Base-by-base conservation (phyloP, 495 filamentous ascomycete genomes). In the Bathelium albidoporum region DNA sequence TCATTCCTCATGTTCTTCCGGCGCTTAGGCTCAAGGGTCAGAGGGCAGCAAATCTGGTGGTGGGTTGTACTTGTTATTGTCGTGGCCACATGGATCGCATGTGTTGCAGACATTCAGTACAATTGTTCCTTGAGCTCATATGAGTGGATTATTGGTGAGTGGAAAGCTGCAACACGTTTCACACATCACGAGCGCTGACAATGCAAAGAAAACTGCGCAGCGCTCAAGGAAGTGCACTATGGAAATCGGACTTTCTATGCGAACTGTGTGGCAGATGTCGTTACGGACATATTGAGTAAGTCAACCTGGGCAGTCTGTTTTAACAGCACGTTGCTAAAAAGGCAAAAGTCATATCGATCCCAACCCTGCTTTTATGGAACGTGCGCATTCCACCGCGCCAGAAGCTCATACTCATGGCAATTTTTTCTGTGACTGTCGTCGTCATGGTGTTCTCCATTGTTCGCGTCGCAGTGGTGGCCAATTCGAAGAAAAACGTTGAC, bases 361-460 rank as follows among this genome's bases (percentile, higher is more conserved):
- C 67, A n/a, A 45, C 74, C 63, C 70, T 31, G 28, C 61, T 75
- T 61, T 62, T 76, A 5, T 71, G 68, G 70, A 67, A 72, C 7
- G 69, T 73, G 1, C 65, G 62, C 1, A 69, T 76, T 49, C 18
- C 34, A 0, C 11, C 55, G 11, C 43, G 52, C 1, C 63, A 68
- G 59, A 73, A 72, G 58, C 1, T 68, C 0, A 68, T 66, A 2
- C 62, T 76, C 14, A 31, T 58, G 2, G 67, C 64, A 39, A 65
- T 76, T n/a, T 76, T 76, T 59, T 74, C 73, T 1, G 58, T 76
- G 12, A 64, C 65, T 3, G 29, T 74, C 18, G 60, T 74, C 62
- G 72, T 69, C 29, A 72, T 72, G 22, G 45, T 64, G 12, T 61
- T 72, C 12, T 65, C 71, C 29, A 71, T 70, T 28, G 70, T 70